Base-by-base conservation (phyloP, 495 filamentous ascomycete genomes). In the Chaetomidium leptoderma region DNA sequence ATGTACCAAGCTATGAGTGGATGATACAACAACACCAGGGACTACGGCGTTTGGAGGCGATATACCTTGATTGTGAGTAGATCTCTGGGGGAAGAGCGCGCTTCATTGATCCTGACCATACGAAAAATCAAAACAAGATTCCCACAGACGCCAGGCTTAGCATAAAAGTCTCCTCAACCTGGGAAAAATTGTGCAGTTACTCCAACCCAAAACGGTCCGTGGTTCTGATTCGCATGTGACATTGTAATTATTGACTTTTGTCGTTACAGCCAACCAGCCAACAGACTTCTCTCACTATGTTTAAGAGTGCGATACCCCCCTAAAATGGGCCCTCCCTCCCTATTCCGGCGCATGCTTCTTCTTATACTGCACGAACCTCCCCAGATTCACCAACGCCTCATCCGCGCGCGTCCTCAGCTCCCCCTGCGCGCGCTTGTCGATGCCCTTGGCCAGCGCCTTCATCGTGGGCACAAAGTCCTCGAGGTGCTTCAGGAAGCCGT, bases 361-460 rank as follows among this genome's bases (percentile, higher is more conserved):
- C 72, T 85, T 86, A 59, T 86, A 86, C 50, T 70, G 61, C 48
- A 85, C 76, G 63, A 85, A 86, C 60, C 83, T 71, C 19, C 59
- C 65, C 55, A 86, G 70, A 63, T 86, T 86, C 58, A 82, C 36
- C 23, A 72, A 52, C 14, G 74, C 80, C 61, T 86, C 83, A 52
- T 86, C 83, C 13, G 78, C 76, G 61, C 78, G 73, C 17, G 63
- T 60, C 24, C 83, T 72, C 55, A 85, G 55, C 63, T 83, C 82
- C 6, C 63, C 61, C 40, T 71, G 72, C 55, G 74, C 75, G 43
- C 77, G 72, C 72, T 79, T 85, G 61, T 86, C 81, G 39, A 86
- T 71, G 1, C 59, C 68, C 69, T 81, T 85, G 27, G 77, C 73
- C 67, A 78, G 72, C 26, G 71, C 68, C 73, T 76, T 80, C 47